Conservation (phyloP, 192 early-diverging fungal genomes). For the Coemansia sp. region DNA sequence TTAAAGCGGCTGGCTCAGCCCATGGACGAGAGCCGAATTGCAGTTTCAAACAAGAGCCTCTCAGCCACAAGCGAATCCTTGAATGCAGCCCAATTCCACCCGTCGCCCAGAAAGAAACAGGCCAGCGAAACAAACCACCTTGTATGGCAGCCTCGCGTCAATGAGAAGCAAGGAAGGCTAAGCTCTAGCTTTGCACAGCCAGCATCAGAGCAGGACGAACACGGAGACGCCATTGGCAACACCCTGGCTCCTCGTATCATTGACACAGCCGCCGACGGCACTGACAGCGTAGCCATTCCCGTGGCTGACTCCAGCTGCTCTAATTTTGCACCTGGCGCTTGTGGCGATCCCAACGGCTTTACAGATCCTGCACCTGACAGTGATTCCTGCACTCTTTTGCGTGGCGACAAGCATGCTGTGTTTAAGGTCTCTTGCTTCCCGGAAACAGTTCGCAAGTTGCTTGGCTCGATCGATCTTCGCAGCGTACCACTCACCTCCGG, state of each 20-base stretch:
- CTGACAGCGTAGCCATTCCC: background rate
- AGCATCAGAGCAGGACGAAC: background rate
- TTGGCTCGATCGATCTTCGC: slow-evolving; percentile 7
- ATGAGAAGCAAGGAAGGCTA: background rate
- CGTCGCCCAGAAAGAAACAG: slow-evolving; percentile 19
- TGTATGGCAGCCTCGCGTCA: slow-evolving; percentile 12
- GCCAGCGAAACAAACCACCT: slow-evolving; percentile 8
- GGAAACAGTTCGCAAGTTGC: slow-evolving; percentile 9
- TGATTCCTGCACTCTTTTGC: slow-evolving; percentile 15
- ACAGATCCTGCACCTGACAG: too few species aligned
- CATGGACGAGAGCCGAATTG: background rate
- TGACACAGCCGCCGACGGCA: background rate
- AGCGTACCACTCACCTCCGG: slow-evolving; percentile 16
- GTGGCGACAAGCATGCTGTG: slow-evolving; percentile 38
- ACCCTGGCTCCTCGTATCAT: too few species aligned
- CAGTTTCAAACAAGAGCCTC: background rate
- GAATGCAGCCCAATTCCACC: background rate
- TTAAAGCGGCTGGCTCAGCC: background rate
- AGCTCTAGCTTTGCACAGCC: background rate
- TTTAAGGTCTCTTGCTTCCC: slow-evolving; percentile 24
- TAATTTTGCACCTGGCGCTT: background rate
- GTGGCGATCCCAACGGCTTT: background rate
- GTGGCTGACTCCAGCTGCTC: background rate
- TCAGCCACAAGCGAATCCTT: background rate
- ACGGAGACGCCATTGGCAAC: too few species aligned